Conservation (phyloP, 805 yeast species). For the Saccharomycopsis malanga region DNA sequence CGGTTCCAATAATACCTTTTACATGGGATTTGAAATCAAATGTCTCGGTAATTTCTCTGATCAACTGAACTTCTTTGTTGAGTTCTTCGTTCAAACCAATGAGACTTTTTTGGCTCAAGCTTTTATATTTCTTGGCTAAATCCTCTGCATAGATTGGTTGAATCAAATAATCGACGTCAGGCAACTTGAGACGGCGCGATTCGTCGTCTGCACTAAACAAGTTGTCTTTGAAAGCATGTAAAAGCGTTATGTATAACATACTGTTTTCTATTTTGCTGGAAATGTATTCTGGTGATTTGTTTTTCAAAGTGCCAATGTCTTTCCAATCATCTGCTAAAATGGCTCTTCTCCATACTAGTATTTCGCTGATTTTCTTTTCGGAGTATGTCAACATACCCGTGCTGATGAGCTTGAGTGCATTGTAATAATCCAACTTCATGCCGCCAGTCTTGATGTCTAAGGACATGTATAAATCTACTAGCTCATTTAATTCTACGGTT, state of each 20-base stretch:
- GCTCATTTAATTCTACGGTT: conserved; percentile 36
- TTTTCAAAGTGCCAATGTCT: conserved; percentile 29
- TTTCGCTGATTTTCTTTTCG: conserved; percentile 31
- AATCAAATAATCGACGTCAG: conserved; percentile 22
- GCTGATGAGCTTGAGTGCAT: conserved; percentile 47
- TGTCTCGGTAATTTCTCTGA: conserved; percentile 24
- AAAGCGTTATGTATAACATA: conserved; percentile 39
- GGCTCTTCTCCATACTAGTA: conserved; percentile 53
- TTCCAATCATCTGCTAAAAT: conserved; percentile 49
- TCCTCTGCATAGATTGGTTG: conserved; percentile 23
- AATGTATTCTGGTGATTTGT: conserved; percentile 37
- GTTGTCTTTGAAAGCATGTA: conserved; percentile 30
- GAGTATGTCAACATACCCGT: conserved; percentile 25
- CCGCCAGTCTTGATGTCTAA: conserved; percentile 31
- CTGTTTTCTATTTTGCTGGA: conserved; percentile 37
- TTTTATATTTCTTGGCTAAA: conserved; percentile 24
- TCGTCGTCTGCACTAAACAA: conserved; percentile 23
- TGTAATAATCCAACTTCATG: conserved; percentile 30
- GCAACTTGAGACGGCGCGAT: conserved; percentile 27
- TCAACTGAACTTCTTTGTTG: conserved; percentile 23
- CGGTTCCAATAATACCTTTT: conserved; percentile 32
- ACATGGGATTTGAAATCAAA: conserved; percentile 27
- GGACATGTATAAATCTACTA: conserved; percentile 47
- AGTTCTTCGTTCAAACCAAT: conserved; percentile 23
- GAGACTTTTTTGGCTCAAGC: conserved; percentile 21